Evolutionary conservation across 768 basidiomycete species (phyloP).

Genomic region (Auriscalpium microsporum): DNA sequence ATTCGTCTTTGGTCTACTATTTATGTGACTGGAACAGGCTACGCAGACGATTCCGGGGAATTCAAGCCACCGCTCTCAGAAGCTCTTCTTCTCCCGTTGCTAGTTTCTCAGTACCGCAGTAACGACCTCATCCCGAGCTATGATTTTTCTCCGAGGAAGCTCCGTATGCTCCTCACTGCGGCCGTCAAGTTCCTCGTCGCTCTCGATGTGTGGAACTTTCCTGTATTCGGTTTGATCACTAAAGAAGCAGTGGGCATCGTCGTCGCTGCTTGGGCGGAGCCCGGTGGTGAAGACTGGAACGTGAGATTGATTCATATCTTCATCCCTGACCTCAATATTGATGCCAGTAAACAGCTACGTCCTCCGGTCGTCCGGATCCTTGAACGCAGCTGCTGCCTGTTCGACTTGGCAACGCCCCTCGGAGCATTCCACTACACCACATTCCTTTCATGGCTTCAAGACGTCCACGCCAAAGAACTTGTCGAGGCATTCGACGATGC

Average conservation of each 20-base stretch:
- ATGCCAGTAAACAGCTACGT: background rate
- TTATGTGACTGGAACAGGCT: too few species aligned
- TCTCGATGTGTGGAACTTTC: background rate
- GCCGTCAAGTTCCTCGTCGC: background rate
- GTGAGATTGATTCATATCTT: background rate
- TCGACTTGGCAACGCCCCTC: background rate
- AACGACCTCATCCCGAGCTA: background rate
- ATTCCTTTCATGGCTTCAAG: background rate
- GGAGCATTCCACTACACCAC: background rate
- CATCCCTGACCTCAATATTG: background rate
- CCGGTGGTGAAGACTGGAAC: background rate
- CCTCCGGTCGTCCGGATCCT: background rate
- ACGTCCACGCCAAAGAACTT: background rate
- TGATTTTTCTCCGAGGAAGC: background rate
- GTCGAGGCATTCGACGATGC: background rate
- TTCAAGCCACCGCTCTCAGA: too few species aligned
- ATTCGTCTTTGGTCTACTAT: too few species aligned
- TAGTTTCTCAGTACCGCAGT: background rate
- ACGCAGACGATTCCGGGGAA: too few species aligned
- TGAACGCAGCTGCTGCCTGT: background rate
- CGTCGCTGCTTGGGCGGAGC: background rate
- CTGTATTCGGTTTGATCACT: slow-evolving; percentile 7
- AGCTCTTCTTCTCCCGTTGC: background rate
- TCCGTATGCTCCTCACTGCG: background rate
- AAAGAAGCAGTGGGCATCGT: background rate